phyloP scores from a whole-genome alignment of 768 basidiomycete genomes.

The Mycena sanguinolenta region DNA sequence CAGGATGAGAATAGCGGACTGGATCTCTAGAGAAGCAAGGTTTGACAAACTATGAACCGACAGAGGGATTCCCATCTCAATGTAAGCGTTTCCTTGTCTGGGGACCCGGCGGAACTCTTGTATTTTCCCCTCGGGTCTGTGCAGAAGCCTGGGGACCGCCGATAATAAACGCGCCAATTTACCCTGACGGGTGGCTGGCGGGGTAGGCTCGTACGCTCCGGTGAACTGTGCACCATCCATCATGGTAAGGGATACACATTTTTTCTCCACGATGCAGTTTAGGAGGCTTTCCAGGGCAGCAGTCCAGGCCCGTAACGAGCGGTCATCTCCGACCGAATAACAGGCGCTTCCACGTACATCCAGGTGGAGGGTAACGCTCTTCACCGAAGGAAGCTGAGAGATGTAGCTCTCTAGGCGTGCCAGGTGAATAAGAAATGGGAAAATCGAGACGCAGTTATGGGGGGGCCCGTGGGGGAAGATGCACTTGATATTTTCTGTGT shows the following conservation, averaged over 20 bases:
- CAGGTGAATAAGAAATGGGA: neutral
- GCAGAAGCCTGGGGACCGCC: neutral
- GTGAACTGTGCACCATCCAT: slow-evolving; percentile 3
- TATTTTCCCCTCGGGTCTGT: neutral
- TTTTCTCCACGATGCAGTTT: slow-evolving; percentile 1
- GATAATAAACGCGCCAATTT: neutral
- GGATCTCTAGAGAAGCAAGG: neutral
- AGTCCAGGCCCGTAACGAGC: neutral
- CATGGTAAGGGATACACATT: neutral
- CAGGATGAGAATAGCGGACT: neutral
- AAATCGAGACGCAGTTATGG: slow-evolving; percentile 3
- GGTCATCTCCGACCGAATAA: neutral
- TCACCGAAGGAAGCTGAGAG: neutral
- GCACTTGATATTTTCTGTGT: neutral
- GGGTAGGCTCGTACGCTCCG: neutral
- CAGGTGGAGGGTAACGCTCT: neutral
- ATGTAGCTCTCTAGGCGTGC: neutral
- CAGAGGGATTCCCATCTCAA: neutral
- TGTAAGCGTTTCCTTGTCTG: neutral
- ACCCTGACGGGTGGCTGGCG: neutral
- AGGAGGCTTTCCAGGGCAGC: neutral
- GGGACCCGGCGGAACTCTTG: neutral
- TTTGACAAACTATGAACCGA: neutral
- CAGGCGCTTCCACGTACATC: neutral
- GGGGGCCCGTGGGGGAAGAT: slow-evolving; percentile 18